Evolutionary conservation across 768 basidiomycete species (phyloP), one percentile per base, ranked within the genome.

Genomic region (Xanthoconium purpureum): DNA sequence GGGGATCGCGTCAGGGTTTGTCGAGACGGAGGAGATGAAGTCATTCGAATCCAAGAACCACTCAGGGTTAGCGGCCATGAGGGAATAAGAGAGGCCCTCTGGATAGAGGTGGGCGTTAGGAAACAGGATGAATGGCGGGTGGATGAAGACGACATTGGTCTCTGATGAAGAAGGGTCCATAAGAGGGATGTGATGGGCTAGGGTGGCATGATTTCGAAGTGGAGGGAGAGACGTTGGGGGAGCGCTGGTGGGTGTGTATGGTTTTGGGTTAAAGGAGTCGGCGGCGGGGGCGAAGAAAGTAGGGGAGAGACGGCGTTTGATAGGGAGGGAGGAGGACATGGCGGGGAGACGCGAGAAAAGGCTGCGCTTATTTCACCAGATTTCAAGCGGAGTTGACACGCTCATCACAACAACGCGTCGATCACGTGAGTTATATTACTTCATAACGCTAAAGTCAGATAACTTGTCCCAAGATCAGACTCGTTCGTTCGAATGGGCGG

Each of bases 31-130:
- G n/a, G 80, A 74, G 29, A 72, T 63, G 61, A 88, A 91, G 69
- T 91, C 89, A 50, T 74, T 68, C 17, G 87, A 67, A 63, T 85
- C 84, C 57, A 92, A 77, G 66, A 91, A 92, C 90, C 90, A 92
- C 52, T 91, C 84, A 9, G 82, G 79, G 64, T 91, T 87, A 38
- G 81, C 79, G n/a, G 88, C 84, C 77, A 92, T 79, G 42, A 87
- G 66, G 55, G 80, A 77, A 67, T 88, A 92, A 5, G 83, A 82
- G 48, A 91, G 78, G 29, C 88, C 88, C 56, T 88, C 87, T 2
- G 82, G 78, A 73, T 83, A 77, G 15, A 73, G 66, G 56, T 84
- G 75, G 18, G 85, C 78, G 50, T 82, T 74, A 2, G 89, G 89
- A 65, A 90, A 90, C 33, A 74, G 66, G 46, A 73, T 75, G 71